Base-by-base conservation (phyloP, 2,329 filamentous ascomycete genomes). In the Ophiostoma pallidulum region DNA sequence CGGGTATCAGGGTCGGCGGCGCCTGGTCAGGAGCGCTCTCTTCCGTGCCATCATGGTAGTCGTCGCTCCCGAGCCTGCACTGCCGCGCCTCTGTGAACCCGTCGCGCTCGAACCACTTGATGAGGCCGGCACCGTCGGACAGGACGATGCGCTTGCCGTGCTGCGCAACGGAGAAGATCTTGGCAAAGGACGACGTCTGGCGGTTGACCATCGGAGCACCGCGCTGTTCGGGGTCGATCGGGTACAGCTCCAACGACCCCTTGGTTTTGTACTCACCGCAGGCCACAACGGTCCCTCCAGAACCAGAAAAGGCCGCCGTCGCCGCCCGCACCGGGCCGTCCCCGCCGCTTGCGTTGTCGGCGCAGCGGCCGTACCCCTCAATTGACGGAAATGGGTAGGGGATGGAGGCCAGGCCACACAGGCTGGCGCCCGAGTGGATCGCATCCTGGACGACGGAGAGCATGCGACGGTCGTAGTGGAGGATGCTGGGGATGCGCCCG, bases 71-170 rank as follows among this genome's bases (percentile, higher is more conserved):
- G 24, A 82, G 73, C 54, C 67, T 72, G 52, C 72, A 66, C 52
- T 67, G 64, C 42, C 77, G 69, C 36, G 75, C 73, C 55, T 81
- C 76, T 6, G 77, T 80, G 51, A 73, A 71, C 1, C 86, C 89
- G 59, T 96, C 88, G 31, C 90, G 74, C 64, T 97, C 91, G 38
- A 94, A 79, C 90, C 91, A 97, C 62, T 88, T 91, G 53, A 97
- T 64, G 43, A 83, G 80, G 0, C 91, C 91, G 20, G 87, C 80
- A 1, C 85, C 85, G 58, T 97, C 91, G 3, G 86, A 86, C 54
- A 86, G 86, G 16, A 88, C 87, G 28, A 96, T 75, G 4, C 85
- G 76, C 8, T 83, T 84, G 4, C 91, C 91, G 55, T 97, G 91
- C 14, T 82, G 80, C 4, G 81, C 78, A 0, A 92, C 84, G 0